Evolutionary conservation across 257 asterid species (phyloP).

Genomic region (Pogostemon cablin): DNA sequence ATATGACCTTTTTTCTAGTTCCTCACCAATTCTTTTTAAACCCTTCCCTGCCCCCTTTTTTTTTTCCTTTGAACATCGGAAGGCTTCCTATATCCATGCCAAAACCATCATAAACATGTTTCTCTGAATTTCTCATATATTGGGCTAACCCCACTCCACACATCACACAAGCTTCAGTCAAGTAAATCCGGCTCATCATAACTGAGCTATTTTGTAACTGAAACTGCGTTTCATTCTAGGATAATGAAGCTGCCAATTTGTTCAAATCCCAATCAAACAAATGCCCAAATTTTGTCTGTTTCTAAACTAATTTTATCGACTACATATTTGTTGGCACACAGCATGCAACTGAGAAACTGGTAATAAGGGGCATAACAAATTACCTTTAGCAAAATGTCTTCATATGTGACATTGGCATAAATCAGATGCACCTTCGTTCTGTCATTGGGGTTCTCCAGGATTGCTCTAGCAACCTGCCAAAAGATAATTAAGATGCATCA

Average conservation of each 20-base stretch:
- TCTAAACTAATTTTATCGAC: conserved; percentile 6
- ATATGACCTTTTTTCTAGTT: not conserved
- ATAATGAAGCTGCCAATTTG: not conserved
- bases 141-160: not conserved
- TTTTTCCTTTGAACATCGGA: not conserved
- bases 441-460: conserved; percentile 83
- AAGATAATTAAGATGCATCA: not conserved
- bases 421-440: conserved; percentile 77
- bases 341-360: conserved; percentile 16
- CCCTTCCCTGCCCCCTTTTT: not conserved
- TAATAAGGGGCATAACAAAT: conserved; percentile 2
- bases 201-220: not conserved
- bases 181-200: conserved; percentile 9
- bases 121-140: not conserved
- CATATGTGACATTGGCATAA: conserved; percentile 86
- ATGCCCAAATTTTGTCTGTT: conserved; percentile 5
- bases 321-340: conserved; percentile 17
- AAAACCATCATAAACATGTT: not conserved
- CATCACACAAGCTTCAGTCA: not conserved
- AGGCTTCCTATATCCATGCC: not conserved
- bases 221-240: not conserved
- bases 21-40: not conserved
- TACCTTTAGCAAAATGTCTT: conserved; percentile 95
- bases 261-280: not conserved
- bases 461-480: conserved; percentile 82